Conservation (phyloP, 2,329 filamentous ascomycete species). For the Fusarium longipes region DNA sequence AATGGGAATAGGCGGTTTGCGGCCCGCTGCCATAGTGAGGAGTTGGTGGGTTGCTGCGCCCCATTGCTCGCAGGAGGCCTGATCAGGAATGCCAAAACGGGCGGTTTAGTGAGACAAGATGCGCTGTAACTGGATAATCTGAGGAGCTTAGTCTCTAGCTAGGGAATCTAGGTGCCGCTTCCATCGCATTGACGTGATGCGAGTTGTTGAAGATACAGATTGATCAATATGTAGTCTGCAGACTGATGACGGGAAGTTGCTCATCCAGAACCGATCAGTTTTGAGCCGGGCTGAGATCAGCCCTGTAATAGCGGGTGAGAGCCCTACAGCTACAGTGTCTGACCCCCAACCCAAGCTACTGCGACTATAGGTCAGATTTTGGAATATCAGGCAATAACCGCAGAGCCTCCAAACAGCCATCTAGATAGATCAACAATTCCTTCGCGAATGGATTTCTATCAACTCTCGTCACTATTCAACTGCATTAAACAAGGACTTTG, state of each 20-base stretch:
- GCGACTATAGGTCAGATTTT: background rate
- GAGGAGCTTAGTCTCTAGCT: background rate
- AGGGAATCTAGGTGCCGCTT: conserved; percentile 7
- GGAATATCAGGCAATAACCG: background rate
- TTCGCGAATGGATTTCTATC: accelerated
- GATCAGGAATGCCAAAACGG: conserved; percentile 7
- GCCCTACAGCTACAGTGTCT: background rate
- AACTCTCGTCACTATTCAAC: background rate
- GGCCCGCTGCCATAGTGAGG: background rate
- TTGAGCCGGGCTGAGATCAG: background rate
- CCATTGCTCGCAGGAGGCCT: conserved; percentile 36
- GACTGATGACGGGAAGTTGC: no score
- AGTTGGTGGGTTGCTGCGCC: conserved; percentile 30
- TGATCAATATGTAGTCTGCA: background rate
- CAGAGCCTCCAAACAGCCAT: background rate
- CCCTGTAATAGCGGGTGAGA: background rate
- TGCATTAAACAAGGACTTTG: conserved; percentile 1
- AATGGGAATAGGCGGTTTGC: background rate
- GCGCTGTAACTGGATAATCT: conserved; percentile 22
- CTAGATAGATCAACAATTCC: background rate
- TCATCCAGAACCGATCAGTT: no score
- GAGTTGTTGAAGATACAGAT: conserved; percentile 1
- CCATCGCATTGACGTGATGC: conserved; percentile 14
- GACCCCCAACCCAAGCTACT: background rate
- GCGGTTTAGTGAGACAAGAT: conserved; percentile 17